Percentiles rank a stretch among this genome's conserved stretches.
phyloP scores from a whole-genome alignment of 208 protist species.

The Wallacemonas sp. region DNA sequence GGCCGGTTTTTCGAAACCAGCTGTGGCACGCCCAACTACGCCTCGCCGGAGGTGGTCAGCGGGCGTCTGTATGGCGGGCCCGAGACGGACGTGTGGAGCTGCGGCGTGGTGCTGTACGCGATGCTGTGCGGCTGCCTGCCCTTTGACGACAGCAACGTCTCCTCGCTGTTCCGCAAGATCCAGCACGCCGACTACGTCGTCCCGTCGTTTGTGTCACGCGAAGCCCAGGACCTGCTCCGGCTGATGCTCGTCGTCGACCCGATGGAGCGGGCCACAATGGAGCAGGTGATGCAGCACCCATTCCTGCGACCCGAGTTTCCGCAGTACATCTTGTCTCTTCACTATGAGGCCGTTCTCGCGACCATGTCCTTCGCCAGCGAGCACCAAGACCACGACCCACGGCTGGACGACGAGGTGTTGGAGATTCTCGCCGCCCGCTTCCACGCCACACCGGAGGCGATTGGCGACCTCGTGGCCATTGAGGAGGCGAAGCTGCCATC shows the following conservation, averaged over 20 bases:
- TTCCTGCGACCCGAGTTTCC: conserved; percentile 71
- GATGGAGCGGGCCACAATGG: conserved; percentile 85
- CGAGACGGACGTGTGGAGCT: conserved; percentile 88
- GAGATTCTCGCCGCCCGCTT: conserved; percentile 59
- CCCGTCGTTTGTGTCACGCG: conserved; percentile 48
- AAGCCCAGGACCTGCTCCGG: conserved; percentile 57
- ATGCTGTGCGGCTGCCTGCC: conserved; percentile 82
- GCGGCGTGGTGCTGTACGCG: conserved; percentile 86
- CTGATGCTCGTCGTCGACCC: conserved; percentile 80
- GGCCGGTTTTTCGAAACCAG: conserved; percentile 85
- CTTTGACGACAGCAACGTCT: conserved; percentile 78
- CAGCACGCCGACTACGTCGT: conserved; percentile 61
- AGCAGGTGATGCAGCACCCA: conserved; percentile 88
- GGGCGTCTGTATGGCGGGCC: conserved; percentile 72
- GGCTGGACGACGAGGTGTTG: conserved; percentile 67
- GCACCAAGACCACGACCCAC: conserved; percentile 31
- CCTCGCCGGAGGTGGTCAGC: conserved; percentile 83
- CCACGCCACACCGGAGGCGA: conserved; percentile 43
- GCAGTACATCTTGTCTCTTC: conserved; percentile 59
- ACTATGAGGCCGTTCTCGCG: conserved; percentile 72
- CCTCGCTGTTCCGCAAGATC: conserved; percentile 77
- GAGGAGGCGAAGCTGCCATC: conserved; percentile 61
- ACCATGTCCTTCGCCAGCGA: conserved; percentile 55
- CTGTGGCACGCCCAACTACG: conserved; percentile 89
- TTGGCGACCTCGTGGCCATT: conserved; percentile 45